Percentiles rank a stretch among this genome's conserved stretches.
Evolutionary conservation across 2,329 filamentous ascomycete species (phyloP).

Genomic region (Lachnum nothofagi): DNA sequence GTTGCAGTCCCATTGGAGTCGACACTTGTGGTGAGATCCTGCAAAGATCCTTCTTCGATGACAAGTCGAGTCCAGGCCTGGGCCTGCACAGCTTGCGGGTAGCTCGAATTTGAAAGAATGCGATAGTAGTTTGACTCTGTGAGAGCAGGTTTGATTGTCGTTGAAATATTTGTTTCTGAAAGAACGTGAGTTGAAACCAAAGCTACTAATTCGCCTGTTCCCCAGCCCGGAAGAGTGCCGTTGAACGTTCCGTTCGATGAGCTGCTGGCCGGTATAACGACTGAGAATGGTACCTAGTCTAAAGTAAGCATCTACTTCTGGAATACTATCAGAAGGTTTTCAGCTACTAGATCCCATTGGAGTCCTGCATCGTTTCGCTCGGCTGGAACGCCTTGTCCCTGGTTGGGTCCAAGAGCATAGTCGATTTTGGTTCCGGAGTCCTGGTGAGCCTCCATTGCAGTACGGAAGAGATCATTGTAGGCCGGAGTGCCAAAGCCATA

Average conservation of each 20-base stretch:
- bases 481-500: constrained; percentile 40
- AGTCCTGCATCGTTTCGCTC: constrained; percentile 32
- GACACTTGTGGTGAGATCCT: background rate
- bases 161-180: too few species aligned
- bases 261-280: constrained; percentile 28
- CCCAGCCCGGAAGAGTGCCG: constrained; percentile 37
- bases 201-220: constrained; percentile 21
- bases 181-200: background rate
- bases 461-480: constrained; percentile 20
- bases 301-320: background rate
- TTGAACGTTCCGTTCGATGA: constrained; percentile 21
- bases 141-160: background rate
- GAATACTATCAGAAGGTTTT: constrained; percentile 30
- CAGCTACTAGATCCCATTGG: background rate
- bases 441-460: constrained; percentile 31
- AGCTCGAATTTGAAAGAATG: background rate
- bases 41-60: background rate
- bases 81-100: background rate
- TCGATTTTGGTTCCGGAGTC: constrained; percentile 40
- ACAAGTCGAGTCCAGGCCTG: too few species aligned
- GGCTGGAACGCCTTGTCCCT: constrained; percentile 44
- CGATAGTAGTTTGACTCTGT: background rate
- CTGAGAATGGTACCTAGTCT: constrained; percentile 24
- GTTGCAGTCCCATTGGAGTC: background rate
- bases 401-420: constrained; percentile 42